Conservation (phyloP, 805 yeast genomes). For the Tetrapisispora iriomotensis region DNA sequence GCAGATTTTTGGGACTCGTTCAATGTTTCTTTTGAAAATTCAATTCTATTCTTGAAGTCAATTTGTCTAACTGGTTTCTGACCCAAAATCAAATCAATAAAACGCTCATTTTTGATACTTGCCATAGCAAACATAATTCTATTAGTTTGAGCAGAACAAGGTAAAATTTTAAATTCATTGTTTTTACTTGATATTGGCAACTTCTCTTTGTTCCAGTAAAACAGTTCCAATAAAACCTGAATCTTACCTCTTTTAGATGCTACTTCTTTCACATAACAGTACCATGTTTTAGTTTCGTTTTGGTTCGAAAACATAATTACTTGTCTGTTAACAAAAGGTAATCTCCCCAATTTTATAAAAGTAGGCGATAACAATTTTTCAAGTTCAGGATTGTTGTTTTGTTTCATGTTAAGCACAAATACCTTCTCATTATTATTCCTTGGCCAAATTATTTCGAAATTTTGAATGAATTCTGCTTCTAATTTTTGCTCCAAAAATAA, state of each 20-base stretch:
- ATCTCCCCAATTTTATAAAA: slow-evolving; percentile 42
- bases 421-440: slow-evolving; percentile 33
- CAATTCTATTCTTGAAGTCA: slow-evolving; percentile 44
- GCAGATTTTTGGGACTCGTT: slow-evolving; percentile 53
- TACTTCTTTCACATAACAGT: slow-evolving; percentile 42
- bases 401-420: slow-evolving; percentile 19
- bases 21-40: slow-evolving; percentile 39
- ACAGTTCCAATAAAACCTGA: slow-evolving; percentile 40
- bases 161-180: slow-evolving; percentile 37
- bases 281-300: slow-evolving; percentile 50
- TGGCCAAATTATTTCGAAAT: slow-evolving; percentile 47
- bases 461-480: slow-evolving; percentile 37
- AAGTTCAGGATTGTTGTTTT: slow-evolving; percentile 30
- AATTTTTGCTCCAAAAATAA: slow-evolving; percentile 53
- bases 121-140: slow-evolving; percentile 61
- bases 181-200: slow-evolving; percentile 36
- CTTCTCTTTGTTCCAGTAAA: slow-evolving; percentile 46
- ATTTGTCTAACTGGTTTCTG: slow-evolving; percentile 46
- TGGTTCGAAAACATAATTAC: slow-evolving; percentile 42
- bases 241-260: slow-evolving; percentile 24
- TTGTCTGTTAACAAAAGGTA: slow-evolving; percentile 52
- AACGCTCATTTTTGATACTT: slow-evolving; percentile 41
- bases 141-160: slow-evolving; percentile 53
- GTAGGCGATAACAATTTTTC: slow-evolving; percentile 42
- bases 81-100: slow-evolving; percentile 45